Conservation (phyloP, 176 grass and related monocot species). For the Carex kokanica region DNA sequence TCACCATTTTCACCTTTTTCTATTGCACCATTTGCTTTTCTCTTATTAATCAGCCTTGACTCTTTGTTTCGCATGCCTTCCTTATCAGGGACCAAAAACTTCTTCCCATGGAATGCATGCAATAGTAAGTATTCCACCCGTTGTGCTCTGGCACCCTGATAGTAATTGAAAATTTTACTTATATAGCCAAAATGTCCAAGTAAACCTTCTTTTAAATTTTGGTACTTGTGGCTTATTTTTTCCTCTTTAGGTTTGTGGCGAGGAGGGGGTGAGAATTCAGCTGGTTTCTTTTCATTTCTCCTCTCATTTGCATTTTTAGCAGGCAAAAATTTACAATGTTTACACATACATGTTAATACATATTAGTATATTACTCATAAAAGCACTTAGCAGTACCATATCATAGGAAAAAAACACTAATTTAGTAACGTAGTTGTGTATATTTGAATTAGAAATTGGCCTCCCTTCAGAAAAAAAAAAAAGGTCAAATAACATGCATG, state of each 20-base stretch:
- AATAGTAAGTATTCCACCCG: conserved; percentile 91
- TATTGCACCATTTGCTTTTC: conserved; percentile 59
- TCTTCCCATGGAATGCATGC: conserved; percentile 92
- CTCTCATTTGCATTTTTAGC: background rate
- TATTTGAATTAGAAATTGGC: background rate
- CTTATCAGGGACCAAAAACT: conserved; percentile 90
- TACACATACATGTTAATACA: background rate
- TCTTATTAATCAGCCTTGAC: conserved; percentile 44
- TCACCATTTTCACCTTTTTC: conserved; percentile 43
- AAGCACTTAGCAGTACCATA: background rate
- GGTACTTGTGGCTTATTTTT: too few species aligned
- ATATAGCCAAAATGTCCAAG: background rate
- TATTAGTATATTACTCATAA: conserved; percentile 1
- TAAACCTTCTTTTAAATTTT: background rate
- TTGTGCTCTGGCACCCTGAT: conserved; percentile 93
- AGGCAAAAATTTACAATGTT: background rate
- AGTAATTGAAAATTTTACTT: conserved; percentile 19
- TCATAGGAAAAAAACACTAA: too few species aligned
- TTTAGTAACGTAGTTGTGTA: background rate
- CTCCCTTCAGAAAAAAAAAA: background rate
- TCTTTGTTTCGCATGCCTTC: conserved; percentile 51
- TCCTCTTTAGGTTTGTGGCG: too few species aligned
- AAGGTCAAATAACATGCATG: background rate
- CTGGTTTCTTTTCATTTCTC: background rate
- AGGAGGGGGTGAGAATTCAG: too few species aligned